Evolutionary conservation across 768 basidiomycete species (phyloP).

Genomic region (Candolleomyces eurysporus): DNA sequence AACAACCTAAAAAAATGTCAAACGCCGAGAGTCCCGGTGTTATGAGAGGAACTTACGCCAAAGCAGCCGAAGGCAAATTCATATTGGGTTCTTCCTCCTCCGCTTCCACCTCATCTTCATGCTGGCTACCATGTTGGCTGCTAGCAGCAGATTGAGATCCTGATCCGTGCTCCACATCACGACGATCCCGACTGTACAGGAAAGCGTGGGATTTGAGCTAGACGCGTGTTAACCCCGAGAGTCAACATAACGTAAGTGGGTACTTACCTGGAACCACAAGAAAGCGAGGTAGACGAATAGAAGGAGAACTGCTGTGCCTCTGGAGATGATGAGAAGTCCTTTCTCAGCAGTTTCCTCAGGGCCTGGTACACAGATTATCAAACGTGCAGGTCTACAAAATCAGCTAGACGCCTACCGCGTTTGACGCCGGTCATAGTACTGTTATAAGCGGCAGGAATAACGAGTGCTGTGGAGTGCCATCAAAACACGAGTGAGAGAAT

Average conservation of each 20-base stretch:
- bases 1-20: slow-evolving; percentile 48
- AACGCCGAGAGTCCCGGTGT: slow-evolving; percentile 3
- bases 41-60: slow-evolving; percentile 39
- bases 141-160: too few species aligned
- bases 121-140: not conserved
- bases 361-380: not conserved
- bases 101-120: slow-evolving; percentile 24
- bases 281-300: slow-evolving; percentile 73
- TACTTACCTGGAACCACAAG: slow-evolving; percentile 68
- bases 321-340: slow-evolving; percentile 71
- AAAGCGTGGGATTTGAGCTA: slow-evolving; percentile 72
- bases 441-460: slow-evolving; percentile 88
- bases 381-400: not conserved
- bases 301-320: slow-evolving; percentile 77
- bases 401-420: slow-evolving; percentile 6
- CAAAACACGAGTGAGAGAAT: not conserved
- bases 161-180: not conserved
- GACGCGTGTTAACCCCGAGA: slow-evolving; percentile 1
- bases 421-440: slow-evolving; percentile 28
- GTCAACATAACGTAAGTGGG: not conserved
- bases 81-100: slow-evolving; percentile 53
- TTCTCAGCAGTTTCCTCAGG: slow-evolving; percentile 15
- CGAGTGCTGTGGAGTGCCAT: slow-evolving; percentile 49
- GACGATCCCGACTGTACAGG: slow-evolving; percentile 45
- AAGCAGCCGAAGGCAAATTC: slow-evolving; percentile 65